Conservation (phyloP, 2,329 filamentous ascomycete species). For the Pezicula radicicola region DNA sequence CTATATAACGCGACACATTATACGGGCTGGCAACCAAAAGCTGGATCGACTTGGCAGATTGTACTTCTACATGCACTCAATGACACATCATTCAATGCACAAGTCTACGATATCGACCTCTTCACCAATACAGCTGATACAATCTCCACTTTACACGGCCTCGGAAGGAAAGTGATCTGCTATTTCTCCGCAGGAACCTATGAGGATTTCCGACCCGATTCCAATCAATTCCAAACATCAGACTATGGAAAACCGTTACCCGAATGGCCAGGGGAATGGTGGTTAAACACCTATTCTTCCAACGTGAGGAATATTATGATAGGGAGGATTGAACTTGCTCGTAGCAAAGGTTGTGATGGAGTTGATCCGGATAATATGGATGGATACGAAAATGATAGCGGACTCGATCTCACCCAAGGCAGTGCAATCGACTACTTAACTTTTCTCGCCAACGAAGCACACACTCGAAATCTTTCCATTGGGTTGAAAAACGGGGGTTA, state of each 20-base stretch:
- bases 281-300: conserved; percentile 55
- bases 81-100: background rate
- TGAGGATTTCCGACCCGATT: conserved; percentile 58
- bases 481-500: conserved; percentile 68
- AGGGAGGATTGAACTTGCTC: conserved; percentile 53
- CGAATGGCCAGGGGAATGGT: conserved; percentile 64
- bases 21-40: background rate
- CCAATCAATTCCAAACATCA: conserved; percentile 42
- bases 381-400: conserved; percentile 62
- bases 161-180: conserved; percentile 62
- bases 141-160: conserved; percentile 42
- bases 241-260: conserved; percentile 57
- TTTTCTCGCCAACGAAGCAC: conserved; percentile 55
- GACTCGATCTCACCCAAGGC: conserved; percentile 51
- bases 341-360: conserved; percentile 60
- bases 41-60: background rate
- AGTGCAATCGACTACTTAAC: conserved; percentile 56
- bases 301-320: conserved; percentile 62
- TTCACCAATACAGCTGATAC: conserved; percentile 41
- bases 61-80: background rate
- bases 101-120: conserved; percentile 32
- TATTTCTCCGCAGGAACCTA: conserved; percentile 72
- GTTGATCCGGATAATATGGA: conserved; percentile 71
- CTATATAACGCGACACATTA: background rate
- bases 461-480: conserved; percentile 51